Base-by-base conservation (phyloP, 345 rosid genomes). In the Citrus maxima region DNA sequence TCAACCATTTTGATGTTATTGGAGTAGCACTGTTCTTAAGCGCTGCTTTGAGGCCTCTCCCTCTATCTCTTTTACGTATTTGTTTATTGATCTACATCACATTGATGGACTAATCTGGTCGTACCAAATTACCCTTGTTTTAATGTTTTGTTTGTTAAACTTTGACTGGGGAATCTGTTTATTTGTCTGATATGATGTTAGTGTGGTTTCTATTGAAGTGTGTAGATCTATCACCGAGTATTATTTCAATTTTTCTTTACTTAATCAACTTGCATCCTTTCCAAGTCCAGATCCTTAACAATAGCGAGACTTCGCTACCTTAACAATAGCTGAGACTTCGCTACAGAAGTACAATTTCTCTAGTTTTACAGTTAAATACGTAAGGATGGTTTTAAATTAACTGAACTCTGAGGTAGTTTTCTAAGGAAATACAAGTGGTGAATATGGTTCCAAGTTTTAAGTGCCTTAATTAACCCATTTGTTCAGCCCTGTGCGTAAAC, bases 1-100 rank as follows among this genome's bases (percentile, higher is more conserved):
- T 84, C 34, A 91, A 70, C 84, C 94, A 91, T 86, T 96, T 96
- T 82, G 99, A 96, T 82, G 99, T 93, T 83, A 94, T 96, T 73
- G 97, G 99, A 70, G 93, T 96, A 68, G 90, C 93, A n/a, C 86
- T 96, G 78, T 83, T 87, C 89, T 90, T 96, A 61, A 85, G 94
- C 88, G 90, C 97, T 6, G 93, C 92, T 80, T 77, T 96, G 80
- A 96, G 99, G 99, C 90, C 61, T 58, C 54, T 75, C 82, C 71
- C 34, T 32, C 68, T 82, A 32, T 42, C 49, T 67, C 37, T 30
- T 9, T 6, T 30, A 30, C 19, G 3, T 1, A 35, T 72, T 49
- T 64, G 38, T 56, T 38, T 55, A 21, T 13, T 49, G 46, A 55
- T 30, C 27, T 22, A 55, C 37, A 55, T 32, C 30, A 19, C 19